These are phyloP conservation scores for Hygrophorus russula DNA, from an alignment of 768 basidiomycete species.

Conservation along the genomic window DNA sequence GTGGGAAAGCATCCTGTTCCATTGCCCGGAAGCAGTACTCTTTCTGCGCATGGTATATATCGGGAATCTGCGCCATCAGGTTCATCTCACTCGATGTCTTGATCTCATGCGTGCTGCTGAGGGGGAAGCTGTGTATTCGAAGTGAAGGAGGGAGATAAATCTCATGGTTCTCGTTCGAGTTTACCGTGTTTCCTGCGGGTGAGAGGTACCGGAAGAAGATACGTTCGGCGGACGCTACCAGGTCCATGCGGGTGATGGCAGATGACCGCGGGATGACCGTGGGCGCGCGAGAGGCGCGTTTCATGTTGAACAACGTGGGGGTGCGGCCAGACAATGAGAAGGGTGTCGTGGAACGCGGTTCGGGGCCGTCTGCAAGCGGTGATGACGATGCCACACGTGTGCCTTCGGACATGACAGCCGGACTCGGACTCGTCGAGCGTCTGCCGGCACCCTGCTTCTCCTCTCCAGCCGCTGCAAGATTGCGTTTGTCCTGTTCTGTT, in stretches of 20 bases:
- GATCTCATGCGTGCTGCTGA: constrained; percentile 65
- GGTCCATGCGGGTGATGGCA: constrained; percentile 82
- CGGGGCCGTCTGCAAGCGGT: constrained; percentile 32
- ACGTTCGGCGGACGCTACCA: constrained; percentile 89
- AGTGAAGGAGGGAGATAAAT: constrained; percentile 93
- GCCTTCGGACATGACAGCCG: constrained; percentile 29
- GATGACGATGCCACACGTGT: constrained; percentile 37
- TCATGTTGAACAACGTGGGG: constrained; percentile 63
- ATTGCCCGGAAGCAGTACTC: constrained; percentile 94
- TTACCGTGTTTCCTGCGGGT: constrained; percentile 62
- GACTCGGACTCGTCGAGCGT: constrained; percentile 49
- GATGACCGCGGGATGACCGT: constrained; percentile 88
- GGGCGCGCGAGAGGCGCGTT: constrained; percentile 79
- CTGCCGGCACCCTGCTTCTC: constrained; percentile 33
- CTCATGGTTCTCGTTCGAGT: constrained; percentile 87
- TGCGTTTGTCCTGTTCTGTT: constrained; percentile 59
- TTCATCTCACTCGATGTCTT: constrained; percentile 55
- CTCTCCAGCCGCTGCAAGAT: constrained; percentile 41
- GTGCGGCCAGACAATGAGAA: constrained; percentile 70
- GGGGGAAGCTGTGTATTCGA: constrained; percentile 84
- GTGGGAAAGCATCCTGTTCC: constrained; percentile 90
- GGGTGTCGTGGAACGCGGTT: constrained; percentile 63
- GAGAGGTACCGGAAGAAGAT: constrained; percentile 94
- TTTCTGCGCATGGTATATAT: constrained; percentile 96
- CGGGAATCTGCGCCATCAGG: constrained; percentile 83